Evolutionary conservation across 2,329 filamentous ascomycete species (phyloP).

Genomic region (Phyllosticta capitalensis): DNA sequence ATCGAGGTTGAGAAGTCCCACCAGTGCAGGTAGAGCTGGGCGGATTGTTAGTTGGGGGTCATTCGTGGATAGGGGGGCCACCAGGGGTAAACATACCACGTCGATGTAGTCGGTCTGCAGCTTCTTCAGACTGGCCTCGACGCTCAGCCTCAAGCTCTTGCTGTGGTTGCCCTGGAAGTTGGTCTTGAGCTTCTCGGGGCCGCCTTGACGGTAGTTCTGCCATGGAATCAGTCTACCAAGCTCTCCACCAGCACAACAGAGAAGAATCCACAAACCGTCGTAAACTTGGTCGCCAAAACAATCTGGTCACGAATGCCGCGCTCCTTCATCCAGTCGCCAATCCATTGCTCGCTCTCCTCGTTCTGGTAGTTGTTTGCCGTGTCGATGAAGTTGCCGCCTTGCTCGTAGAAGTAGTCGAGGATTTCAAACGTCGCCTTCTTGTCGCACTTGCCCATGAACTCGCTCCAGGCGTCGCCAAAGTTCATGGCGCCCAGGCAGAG

Average conservation of each 20-base stretch:
- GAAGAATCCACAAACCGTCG: conserved; percentile 14
- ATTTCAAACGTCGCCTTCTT: conserved; percentile 54
- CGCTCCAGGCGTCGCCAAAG: conserved; percentile 42
- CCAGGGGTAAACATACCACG: conserved; percentile 12
- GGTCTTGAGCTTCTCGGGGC: conserved; percentile 8
- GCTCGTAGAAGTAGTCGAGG: conserved; percentile 55
- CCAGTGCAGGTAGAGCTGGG: conserved; percentile 26
- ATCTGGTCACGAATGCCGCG: conserved; percentile 31
- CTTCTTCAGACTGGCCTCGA: conserved; percentile 38
- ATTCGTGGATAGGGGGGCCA: conserved; percentile 2
- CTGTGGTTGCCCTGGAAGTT: conserved; percentile 37
- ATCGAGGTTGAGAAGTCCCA: conserved; percentile 36
- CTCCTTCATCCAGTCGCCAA: conserved; percentile 36
- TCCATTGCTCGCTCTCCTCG: conserved; percentile 34
- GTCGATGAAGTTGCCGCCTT: conserved; percentile 61
- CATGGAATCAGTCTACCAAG: background rate
- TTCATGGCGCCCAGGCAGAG: conserved; percentile 47
- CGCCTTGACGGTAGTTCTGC: conserved; percentile 19
- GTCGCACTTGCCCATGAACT: conserved; percentile 12
- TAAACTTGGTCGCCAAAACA: conserved; percentile 34
- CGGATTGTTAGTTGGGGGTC: background rate
- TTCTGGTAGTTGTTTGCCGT: conserved; percentile 17
- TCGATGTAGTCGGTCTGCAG: conserved; percentile 62
- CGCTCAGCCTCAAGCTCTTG: conserved; percentile 28
- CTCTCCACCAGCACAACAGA: background rate